Evolutionary conservation across 2,329 filamentous ascomycete species (phyloP).

Genomic region (Aspergillus sp.): DNA sequence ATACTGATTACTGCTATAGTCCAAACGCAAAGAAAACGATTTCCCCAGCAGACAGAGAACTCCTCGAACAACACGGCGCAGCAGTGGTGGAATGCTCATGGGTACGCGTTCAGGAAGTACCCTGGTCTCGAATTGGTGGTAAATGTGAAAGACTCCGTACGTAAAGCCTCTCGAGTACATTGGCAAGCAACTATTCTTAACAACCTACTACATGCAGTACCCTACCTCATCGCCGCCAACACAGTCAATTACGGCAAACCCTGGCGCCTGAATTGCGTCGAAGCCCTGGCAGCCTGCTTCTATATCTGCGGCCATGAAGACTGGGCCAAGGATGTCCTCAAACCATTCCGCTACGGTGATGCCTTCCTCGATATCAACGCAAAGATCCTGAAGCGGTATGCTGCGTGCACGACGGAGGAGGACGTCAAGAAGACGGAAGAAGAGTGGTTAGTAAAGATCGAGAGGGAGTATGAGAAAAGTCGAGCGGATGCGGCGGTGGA

Average conservation of each 20-base stretch:
- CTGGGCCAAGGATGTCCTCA: constrained; percentile 78
- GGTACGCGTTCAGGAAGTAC: constrained; percentile 85
- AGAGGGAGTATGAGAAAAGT: constrained; percentile 79
- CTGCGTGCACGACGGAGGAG: constrained; percentile 70
- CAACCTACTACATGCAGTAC: constrained; percentile 43
- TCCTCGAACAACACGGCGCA: constrained; percentile 81
- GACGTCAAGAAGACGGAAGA: constrained; percentile 76
- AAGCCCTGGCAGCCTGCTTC: constrained; percentile 87
- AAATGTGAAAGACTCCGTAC: constrained; percentile 72
- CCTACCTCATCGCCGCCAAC: constrained; percentile 94
- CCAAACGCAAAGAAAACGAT: constrained; percentile 84
- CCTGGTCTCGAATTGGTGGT: constrained; percentile 83
- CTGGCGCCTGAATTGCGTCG: constrained; percentile 90
- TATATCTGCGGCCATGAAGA: constrained; percentile 85
- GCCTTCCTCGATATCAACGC: constrained; percentile 88
- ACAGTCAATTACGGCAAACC: constrained; percentile 95
- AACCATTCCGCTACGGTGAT: constrained; percentile 78
- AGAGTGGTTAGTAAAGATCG: constrained; percentile 81
- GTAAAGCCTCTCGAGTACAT: constrained; percentile 8
- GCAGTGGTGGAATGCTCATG: constrained; percentile 97
- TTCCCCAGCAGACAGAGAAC: constrained; percentile 70
- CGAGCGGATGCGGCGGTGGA: constrained; percentile 51
- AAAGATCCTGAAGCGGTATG: constrained; percentile 72
- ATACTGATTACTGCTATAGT: constrained; percentile 16
- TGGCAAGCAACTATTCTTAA: not conserved